A percentile compares a stretch with the other conserved stretches of the same genome.
Conservation (phyloP, 2,329 filamentous ascomycete genomes). For the Fusarium sp. region DNA sequence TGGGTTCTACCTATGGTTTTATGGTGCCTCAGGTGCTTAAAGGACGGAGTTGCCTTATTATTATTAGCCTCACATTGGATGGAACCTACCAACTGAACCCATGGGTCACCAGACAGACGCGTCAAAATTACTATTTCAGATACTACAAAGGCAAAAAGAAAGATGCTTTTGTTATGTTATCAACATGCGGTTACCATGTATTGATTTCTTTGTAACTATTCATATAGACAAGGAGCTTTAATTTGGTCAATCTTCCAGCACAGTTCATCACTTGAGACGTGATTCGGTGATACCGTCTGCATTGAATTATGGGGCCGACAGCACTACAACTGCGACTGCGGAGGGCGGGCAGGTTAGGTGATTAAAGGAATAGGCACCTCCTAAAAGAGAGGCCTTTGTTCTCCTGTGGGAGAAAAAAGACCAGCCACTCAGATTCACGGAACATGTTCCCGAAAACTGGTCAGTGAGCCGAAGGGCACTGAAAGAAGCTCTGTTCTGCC, state of each 20-base stretch:
- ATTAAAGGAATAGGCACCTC: not conserved
- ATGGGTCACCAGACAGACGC: not conserved
- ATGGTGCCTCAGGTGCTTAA: slow-evolving; percentile 19
- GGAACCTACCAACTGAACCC: not conserved
- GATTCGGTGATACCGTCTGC: slow-evolving; percentile 24
- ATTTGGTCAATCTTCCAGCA: not conserved
- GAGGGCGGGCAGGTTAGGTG: not conserved
- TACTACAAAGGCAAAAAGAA: not conserved
- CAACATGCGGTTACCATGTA: not conserved
- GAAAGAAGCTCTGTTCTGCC: slow-evolving; percentile 2
- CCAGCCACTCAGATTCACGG: slow-evolving; percentile 39
- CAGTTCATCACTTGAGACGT: slow-evolving; percentile 4
- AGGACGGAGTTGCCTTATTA: not conserved
- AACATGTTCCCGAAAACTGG: slow-evolving; percentile 25
- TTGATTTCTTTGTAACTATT: not conserved
- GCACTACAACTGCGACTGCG: slow-evolving; percentile 1
- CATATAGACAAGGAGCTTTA: not conserved
- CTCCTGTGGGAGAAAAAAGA: not conserved
- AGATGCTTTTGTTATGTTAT: not conserved
- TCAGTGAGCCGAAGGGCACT: slow-evolving; percentile 30
- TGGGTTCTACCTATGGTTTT: not conserved
- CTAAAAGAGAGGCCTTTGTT: slow-evolving; percentile 20
- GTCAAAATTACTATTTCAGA: not conserved
- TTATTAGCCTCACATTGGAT: not conserved
- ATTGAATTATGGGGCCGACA: slow-evolving; percentile 15